phyloP scores from a whole-genome alignment of 495 filamentous ascomycete genomes.

The Tirmania nivea region DNA sequence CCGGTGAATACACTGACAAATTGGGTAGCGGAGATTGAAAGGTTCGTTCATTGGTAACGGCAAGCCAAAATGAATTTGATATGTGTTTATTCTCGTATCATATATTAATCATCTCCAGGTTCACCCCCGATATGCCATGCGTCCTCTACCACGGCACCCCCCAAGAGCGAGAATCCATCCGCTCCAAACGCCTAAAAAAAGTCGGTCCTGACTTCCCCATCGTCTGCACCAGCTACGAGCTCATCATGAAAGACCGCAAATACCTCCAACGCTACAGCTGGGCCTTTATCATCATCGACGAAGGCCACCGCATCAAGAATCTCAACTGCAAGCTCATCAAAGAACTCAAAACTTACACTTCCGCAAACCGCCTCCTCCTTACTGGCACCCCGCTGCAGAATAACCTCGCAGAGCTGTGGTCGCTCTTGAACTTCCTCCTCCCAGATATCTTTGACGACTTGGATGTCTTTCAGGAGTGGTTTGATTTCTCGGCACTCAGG shows the following conservation, averaged over 20 bases:
- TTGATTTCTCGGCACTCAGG: conserved; percentile 77
- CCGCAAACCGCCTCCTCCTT: conserved; percentile 73
- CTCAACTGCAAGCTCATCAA: conserved; percentile 80
- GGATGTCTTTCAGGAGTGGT: conserved; percentile 80
- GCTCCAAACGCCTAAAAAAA: conserved; percentile 35
- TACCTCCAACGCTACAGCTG: conserved; percentile 61
- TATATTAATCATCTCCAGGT: conserved; percentile 24
- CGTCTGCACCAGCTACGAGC: conserved; percentile 84
- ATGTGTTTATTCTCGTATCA: not conserved
- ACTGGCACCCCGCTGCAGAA: conserved; percentile 93
- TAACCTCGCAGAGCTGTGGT: conserved; percentile 89
- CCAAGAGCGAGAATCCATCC: conserved; percentile 46
- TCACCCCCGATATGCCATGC: conserved; percentile 69
- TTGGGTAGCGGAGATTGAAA: conserved; percentile 86
- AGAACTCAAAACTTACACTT: conserved; percentile 67
- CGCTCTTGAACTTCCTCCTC: conserved; percentile 76
- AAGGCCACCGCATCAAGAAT: conserved; percentile 95
- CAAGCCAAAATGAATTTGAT: not conserved
- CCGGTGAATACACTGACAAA: conserved; percentile 83
- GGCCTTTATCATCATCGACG: conserved; percentile 96
- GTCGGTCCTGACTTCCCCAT: conserved; percentile 57
- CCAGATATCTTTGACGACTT: conserved; percentile 81
- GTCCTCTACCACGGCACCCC: conserved; percentile 77
- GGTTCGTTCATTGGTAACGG: conserved; percentile 1
- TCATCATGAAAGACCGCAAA: conserved; percentile 75